These are phyloP conservation scores for Mucor sp. DNA, from an alignment of 371 early-diverging fungal genomes.

Conservation along the genomic window DNA sequence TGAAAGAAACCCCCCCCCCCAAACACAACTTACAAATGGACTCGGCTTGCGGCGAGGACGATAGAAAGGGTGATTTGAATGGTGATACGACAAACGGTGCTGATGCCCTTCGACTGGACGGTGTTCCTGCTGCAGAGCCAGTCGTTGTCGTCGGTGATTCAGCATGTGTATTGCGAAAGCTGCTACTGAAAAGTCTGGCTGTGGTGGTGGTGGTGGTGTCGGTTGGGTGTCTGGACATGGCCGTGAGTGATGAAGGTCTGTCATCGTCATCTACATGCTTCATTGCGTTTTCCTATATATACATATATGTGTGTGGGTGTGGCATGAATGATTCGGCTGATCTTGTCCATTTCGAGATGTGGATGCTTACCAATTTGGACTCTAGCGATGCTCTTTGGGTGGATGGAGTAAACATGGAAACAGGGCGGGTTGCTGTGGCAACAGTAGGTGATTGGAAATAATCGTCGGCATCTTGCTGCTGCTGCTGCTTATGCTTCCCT, in stretches of 20 bases:
- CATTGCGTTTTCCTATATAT: neutral
- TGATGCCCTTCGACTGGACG: slow-evolving; percentile 18
- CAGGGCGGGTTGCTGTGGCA: neutral
- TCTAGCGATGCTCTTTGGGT: neutral
- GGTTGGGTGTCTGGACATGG: neutral
- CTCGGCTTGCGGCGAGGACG: slow-evolving; percentile 56
- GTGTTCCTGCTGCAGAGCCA: neutral
- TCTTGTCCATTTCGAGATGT: neutral
- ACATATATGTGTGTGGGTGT: too few species aligned
- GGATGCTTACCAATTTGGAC: neutral
- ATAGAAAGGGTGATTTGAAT: slow-evolving; percentile 74
- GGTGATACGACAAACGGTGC: slow-evolving; percentile 57
- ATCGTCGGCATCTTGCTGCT: neutral
- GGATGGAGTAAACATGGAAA: neutral
- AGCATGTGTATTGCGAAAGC: neutral
- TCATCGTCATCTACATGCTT: neutral
- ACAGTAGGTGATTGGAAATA: neutral
- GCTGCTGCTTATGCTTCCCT: neutral
- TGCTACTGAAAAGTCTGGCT: neutral
- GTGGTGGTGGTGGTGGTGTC: neutral
- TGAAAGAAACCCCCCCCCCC: too few species aligned
- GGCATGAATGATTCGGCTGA: neutral
- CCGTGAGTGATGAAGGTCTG: neutral
- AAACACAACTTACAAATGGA: slow-evolving; percentile 42
- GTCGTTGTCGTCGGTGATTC: neutral